Conservation (phyloP, 495 filamentous ascomycete genomes). For the Xylaria venustula region DNA sequence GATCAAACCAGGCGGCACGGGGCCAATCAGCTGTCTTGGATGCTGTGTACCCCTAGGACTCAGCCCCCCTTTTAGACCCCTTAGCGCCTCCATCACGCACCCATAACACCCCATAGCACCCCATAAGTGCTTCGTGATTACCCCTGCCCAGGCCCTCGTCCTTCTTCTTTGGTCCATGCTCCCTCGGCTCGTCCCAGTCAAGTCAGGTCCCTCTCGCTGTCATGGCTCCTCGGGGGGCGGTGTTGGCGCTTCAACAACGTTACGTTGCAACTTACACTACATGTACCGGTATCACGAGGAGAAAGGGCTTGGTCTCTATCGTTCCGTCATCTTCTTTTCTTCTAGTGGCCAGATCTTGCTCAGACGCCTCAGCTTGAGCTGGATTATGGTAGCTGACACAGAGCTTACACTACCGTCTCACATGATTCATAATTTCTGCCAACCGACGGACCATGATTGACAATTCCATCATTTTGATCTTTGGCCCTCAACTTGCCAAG, state of each 20-base stretch:
- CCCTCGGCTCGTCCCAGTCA: slow-evolving; percentile 10
- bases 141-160: slow-evolving; percentile 4
- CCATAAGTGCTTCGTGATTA: slow-evolving; percentile 7
- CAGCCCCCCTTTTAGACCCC: slow-evolving; percentile 3
- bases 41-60: not conserved
- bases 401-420: not conserved
- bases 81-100: not conserved
- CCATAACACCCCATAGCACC: not conserved
- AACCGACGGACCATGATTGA: too few relatives aligned
- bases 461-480: too few relatives aligned
- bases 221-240: not conserved
- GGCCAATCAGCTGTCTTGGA: slow-evolving; percentile 1
- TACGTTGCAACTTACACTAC: slow-evolving; percentile 7
- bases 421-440: too few relatives aligned
- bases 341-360: not conserved
- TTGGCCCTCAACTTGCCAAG: slow-evolving; percentile 2
- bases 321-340: too few relatives aligned
- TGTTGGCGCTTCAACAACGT: not conserved
- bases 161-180: not conserved
- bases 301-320: not conserved
- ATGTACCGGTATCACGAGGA: too few relatives aligned
- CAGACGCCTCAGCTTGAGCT: not conserved
- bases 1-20: slow-evolving; percentile 3
- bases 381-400: not conserved
- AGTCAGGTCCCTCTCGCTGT: not conserved